Percentiles rank a stretch among this genome's conserved stretches.
These are phyloP conservation scores for Ceratocystis colombiana DNA, from an alignment of 2,329 filamentous ascomycete genomes.

Conservation along the genomic window DNA sequence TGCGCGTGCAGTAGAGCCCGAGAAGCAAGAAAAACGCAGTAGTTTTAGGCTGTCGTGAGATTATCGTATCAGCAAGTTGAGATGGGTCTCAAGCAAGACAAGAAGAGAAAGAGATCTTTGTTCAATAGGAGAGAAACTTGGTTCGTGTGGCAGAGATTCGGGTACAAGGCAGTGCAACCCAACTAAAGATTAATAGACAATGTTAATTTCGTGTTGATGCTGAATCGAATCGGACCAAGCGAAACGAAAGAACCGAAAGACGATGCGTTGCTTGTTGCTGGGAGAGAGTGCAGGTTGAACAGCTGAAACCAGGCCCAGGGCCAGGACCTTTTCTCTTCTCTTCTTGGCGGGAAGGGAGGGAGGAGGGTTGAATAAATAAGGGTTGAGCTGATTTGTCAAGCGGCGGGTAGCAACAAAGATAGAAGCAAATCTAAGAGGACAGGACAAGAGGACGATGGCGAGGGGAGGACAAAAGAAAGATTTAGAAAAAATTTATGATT, in stretches of 20 bases:
- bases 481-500: no score
- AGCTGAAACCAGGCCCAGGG: constrained; percentile 9
- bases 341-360: background rate
- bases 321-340: background rate
- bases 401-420: background rate
- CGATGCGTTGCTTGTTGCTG: constrained; percentile 11
- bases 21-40: background rate
- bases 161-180: background rate
- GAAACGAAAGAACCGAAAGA: constrained; percentile 14
- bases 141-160: background rate
- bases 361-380: background rate
- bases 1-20: background rate
- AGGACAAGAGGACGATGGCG: background rate
- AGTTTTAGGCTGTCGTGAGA: background rate
- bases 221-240: background rate
- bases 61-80: background rate
- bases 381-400: background rate
- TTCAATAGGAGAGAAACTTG: constrained; percentile 10
- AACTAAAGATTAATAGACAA: background rate
- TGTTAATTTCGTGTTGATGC: background rate
- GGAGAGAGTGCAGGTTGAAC: background rate
- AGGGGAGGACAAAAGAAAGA: background rate
- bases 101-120: background rate
- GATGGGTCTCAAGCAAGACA: background rate
- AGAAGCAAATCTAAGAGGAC: background rate